Percentiles rank a stretch among this genome's conserved stretches.
Evolutionary conservation across 306 rosid species (phyloP).

Genomic region (Fragaria ananassa): DNA sequence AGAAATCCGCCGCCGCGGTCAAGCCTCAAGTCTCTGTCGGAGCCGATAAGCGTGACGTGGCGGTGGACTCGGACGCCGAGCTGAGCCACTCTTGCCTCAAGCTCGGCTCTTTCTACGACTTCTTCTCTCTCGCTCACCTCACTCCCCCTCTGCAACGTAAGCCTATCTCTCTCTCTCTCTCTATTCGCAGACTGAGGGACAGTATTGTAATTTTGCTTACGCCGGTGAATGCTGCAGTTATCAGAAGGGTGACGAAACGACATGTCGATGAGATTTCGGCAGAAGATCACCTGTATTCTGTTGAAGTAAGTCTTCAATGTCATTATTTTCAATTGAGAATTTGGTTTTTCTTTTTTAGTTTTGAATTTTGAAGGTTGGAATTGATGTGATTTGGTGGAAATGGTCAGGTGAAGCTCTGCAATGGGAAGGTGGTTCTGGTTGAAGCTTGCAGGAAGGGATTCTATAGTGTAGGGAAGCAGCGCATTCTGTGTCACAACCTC

Average conservation of each 20-base stretch:
- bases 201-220: not conserved
- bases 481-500: constrained; percentile 76
- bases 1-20: constrained; percentile 25
- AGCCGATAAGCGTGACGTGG: constrained; percentile 39
- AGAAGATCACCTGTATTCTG: constrained; percentile 69
- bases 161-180: constrained; percentile 2
- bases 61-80: constrained; percentile 55
- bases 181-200: not conserved
- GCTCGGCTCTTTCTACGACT: constrained; percentile 87
- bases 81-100: constrained; percentile 70
- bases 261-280: constrained; percentile 61
- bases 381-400: constrained; percentile 4
- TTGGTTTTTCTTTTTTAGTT: not conserved
- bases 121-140: constrained; percentile 88
- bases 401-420: constrained; percentile 80
- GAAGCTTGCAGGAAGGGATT: constrained; percentile 92
- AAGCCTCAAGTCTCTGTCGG: constrained; percentile 35
- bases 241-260: constrained; percentile 58
- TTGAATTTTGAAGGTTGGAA: not conserved
- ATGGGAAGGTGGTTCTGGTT: constrained; percentile 81
- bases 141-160: constrained; percentile 86
- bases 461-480: constrained; percentile 74
- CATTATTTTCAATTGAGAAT: not conserved
- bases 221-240: constrained; percentile 44
- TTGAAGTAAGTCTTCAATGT: constrained; percentile 48